Percentiles rank a stretch among this genome's conserved stretches.
These are phyloP conservation scores for Spirogloea muscicola DNA, from an alignment of 139 green algal genomes.

Conservation along the genomic window DNA sequence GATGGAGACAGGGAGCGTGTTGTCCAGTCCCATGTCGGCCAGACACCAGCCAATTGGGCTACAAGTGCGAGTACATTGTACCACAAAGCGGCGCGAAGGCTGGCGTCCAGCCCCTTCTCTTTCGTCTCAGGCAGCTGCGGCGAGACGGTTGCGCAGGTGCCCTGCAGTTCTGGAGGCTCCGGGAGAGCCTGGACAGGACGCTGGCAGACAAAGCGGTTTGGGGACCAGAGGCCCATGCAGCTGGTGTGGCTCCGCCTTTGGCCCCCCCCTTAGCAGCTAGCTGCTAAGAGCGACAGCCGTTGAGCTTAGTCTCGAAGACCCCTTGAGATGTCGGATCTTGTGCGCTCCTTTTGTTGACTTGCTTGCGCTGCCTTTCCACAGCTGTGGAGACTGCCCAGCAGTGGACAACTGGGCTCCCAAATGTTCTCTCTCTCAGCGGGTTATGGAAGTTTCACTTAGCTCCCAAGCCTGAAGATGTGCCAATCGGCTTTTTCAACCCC, in stretches of 20 bases:
- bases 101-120: no score
- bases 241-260: not conserved
- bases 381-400: constrained; percentile 23
- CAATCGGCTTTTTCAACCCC: constrained; percentile 14
- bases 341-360: no score
- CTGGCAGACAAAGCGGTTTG: not conserved
- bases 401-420: constrained; percentile 22
- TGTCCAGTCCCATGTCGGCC: not conserved
- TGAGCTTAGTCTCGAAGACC: constrained; percentile 8
- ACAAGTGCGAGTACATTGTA: no score
- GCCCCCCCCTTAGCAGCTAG: not conserved
- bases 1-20: not conserved
- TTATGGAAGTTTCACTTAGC: constrained; percentile 40
- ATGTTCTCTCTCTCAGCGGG: constrained; percentile 35
- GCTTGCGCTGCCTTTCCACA: no score
- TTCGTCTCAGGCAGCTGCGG: no score
- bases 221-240: not conserved
- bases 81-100: no score
- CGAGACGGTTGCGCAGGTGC: no score
- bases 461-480: constrained; percentile 33
- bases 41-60: constrained; percentile 3
- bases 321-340: no score
- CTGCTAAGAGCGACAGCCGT: not conserved
- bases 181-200: not conserved
- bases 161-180: no score